These are phyloP conservation scores for Pyracantha coccinea DNA, from an alignment of 331 rosid species.

Conservation along the genomic window DNA sequence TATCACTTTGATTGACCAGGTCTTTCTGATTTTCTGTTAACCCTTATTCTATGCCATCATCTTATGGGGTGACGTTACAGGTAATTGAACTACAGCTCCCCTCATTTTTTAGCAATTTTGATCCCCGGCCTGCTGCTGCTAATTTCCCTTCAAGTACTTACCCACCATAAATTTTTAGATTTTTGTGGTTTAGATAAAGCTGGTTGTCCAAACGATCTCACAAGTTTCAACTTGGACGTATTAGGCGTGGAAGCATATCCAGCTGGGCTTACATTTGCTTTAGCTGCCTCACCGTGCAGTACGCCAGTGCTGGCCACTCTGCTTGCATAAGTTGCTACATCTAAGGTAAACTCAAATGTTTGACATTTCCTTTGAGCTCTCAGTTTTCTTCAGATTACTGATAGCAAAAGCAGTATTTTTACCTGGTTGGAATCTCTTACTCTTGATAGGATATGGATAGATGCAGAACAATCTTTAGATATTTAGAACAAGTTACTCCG, in stretches of 20 bases:
- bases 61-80: slow-evolving; percentile 30
- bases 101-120: slow-evolving; percentile 78
- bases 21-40: not conserved
- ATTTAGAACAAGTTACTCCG: not conserved
- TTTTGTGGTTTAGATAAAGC: not conserved
- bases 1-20: not conserved
- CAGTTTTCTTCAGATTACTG: not conserved
- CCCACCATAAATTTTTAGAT: slow-evolving; percentile 3
- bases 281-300: slow-evolving; percentile 98
- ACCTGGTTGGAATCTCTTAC: not conserved
- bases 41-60: slow-evolving; percentile 3
- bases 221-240: slow-evolving; percentile 11
- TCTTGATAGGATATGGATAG: not conserved
- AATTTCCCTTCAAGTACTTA: slow-evolving; percentile 82
- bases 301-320: slow-evolving; percentile 87
- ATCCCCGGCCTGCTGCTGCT: slow-evolving; percentile 84
- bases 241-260: slow-evolving; percentile 91
- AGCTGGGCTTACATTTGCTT: slow-evolving; percentile 92
- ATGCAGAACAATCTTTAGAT: not conserved
- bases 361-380: not conserved
- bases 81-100: slow-evolving; percentile 77
- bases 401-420: not conserved
- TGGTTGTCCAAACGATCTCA: slow-evolving; percentile 2
- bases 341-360: slow-evolving; percentile 58
- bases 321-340: slow-evolving; percentile 86